Evolutionary conservation across 306 rosid species (phyloP).

Genomic region (Cucurbita pepo): DNA sequence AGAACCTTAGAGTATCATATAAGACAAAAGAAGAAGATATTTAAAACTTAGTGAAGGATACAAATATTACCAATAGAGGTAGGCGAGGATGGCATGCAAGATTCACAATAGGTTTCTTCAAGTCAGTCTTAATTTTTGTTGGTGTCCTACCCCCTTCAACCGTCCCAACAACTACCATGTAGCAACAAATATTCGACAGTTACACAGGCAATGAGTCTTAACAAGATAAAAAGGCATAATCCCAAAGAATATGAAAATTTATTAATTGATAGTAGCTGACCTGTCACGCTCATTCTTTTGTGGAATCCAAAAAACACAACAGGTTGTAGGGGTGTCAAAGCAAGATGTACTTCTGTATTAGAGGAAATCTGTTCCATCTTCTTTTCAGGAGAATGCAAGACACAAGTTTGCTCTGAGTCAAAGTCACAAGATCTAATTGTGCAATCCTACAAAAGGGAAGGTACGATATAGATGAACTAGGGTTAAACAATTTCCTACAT

Average conservation of each 20-base stretch:
- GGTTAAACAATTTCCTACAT: slow-evolving; percentile 5
- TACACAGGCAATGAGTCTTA: slow-evolving; percentile 1
- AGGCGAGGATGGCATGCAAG: slow-evolving; percentile 99
- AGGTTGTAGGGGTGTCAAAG: slow-evolving; percentile 77
- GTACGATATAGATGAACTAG: neutral
- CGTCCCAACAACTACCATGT: slow-evolving; percentile 84
- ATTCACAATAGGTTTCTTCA: slow-evolving; percentile 92
- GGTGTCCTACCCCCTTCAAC: slow-evolving; percentile 95
- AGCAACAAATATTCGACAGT: slow-evolving; percentile 17
- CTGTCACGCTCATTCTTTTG: slow-evolving; percentile 92
- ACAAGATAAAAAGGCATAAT: neutral
- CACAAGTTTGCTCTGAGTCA: slow-evolving; percentile 92
- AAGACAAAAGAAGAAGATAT: slow-evolving; percentile 1
- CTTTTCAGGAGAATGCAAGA: slow-evolving; percentile 90
- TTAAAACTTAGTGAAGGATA: neutral
- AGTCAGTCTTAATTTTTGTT: slow-evolving; percentile 87
- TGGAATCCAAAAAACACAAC: slow-evolving; percentile 91
- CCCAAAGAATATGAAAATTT: neutral
- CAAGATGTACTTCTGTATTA: slow-evolving; percentile 87
- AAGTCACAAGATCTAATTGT: slow-evolving; percentile 93
- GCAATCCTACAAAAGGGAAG: slow-evolving; percentile 59
- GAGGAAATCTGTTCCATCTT: slow-evolving; percentile 63
- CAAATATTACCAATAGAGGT: slow-evolving; percentile 54
- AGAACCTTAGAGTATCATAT: slow-evolving; percentile 8
- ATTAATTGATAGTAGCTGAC: slow-evolving; percentile 17